Evolutionary conservation across 1,284 basidiomycete genomes (phyloP), one percentile per base, ranked within the genome.

Genomic region (Mycosarcoma mackinlayi): DNA sequence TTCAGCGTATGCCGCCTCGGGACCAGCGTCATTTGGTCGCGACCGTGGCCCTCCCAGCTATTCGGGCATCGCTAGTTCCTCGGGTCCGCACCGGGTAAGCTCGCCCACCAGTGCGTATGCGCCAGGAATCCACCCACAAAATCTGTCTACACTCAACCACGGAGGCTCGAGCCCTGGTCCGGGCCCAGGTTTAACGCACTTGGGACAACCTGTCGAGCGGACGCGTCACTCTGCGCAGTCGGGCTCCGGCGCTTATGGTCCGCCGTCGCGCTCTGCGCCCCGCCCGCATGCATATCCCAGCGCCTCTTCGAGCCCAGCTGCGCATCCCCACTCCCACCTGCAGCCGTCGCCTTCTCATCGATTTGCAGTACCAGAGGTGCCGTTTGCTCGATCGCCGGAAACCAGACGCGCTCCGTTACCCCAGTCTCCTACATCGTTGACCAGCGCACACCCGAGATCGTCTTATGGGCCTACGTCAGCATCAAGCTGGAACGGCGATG

Each of bases 271-370:
- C 19, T 65, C 68, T 4, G 47, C 48, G 9, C 62, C 68, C 9
- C 42, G 31, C 27, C 61, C 61, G 4, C 62, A 61, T 21, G 55
- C 49, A 2, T 35, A 61, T 27, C 42, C 38, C 8, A 71, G 68
- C 38, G 53, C 62, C 21, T 62, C 63, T 3, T 59, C 63, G 16
- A 73, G 70, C 45, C 70, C 70, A n/a, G 55, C 64, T 0, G 54
- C 54, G 13, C 51, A 55, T 6, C 28, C 42, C 4, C 64, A 46
- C 16, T 28, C 24, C 14, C 70, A 61, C 23, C 34, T 73, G 51
- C 70, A 73, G 24, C 60, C 70, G 4, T 73, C 70, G 21, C 70
- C 70, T 3, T 68, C 70, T 4, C 70, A 68, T 45, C 65, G 58
- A 14, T 73, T 68, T 30, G 70, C 65, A 6, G 61, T 73, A 8